phyloP scores from a whole-genome alignment of 2,329 filamentous ascomycete species.

The Furcasterigmium sp. region DNA sequence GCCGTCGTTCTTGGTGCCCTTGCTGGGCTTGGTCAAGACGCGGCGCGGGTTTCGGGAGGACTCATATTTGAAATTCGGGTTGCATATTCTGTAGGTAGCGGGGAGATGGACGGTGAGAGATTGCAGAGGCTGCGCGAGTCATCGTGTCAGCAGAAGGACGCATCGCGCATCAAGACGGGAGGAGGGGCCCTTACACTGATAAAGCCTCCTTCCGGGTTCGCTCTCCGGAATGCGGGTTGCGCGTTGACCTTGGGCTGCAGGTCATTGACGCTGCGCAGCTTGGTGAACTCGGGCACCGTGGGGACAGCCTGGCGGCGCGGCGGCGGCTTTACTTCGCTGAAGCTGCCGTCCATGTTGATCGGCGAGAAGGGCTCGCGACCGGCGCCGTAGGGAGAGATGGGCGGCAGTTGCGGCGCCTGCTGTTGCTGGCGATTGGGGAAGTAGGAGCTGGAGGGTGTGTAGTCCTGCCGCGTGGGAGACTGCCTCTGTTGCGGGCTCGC shows the following conservation, averaged over 20 bases:
- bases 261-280: conserved; percentile 66
- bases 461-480: conserved; percentile 70
- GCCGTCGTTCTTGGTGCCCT: conserved; percentile 96
- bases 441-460: conserved; percentile 55
- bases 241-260: conserved; percentile 77
- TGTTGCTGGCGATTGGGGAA: conserved; percentile 45
- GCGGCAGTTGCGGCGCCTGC: conserved; percentile 61
- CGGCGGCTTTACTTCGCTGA: conserved; percentile 53
- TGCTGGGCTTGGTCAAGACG: conserved; percentile 96
- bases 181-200: conserved; percentile 68
- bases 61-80: conserved; percentile 97
- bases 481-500: conserved; percentile 56
- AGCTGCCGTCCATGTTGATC: conserved; percentile 65
- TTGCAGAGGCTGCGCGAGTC: conserved; percentile 76
- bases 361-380: conserved; percentile 69
- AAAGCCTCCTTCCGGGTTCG: conserved; percentile 94
- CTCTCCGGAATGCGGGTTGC: conserved; percentile 86
- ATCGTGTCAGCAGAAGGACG: conserved; percentile 15
- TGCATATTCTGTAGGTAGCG: conserved; percentile 96
- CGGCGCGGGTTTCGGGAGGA: conserved; percentile 92
- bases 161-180: not conserved
- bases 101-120: conserved; percentile 90
- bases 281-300: conserved; percentile 81
- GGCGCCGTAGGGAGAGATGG: conserved; percentile 64
- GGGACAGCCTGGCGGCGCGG: conserved; percentile 49